Base-by-base conservation (phyloP, 495 filamentous ascomycete genomes). In the Emericellopsis terricola region DNA sequence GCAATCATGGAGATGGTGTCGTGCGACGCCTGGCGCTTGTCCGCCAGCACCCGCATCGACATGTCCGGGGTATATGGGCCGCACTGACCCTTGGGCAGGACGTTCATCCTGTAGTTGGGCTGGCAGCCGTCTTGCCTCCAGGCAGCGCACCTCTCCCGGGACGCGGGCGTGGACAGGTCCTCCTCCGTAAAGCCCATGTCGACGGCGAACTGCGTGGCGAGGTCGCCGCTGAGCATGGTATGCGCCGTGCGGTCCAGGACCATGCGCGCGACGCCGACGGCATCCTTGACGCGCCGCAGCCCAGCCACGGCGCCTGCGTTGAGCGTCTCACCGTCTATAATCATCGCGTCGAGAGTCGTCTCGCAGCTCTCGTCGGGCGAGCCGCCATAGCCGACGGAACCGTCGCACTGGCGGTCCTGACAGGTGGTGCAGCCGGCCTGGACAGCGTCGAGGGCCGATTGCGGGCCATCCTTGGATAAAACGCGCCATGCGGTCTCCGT, bases 1-100 rank as follows among this genome's bases (percentile, higher is more conserved):
- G 45, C 53, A 21, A 65, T 53, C 56, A 62, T 56, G 0, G 60
- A 64, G 19, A 65, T 62, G 4, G 61, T 65, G 32, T 65, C 61
- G 37, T 65, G 58, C 21, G 40, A 43, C 8, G 19, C 19, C 18
- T 26, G 15, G 29, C 16, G 28, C 39, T 19, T 23, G 20, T 13
- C 27, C 38, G 8, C 8, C 32, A 15, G 8, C 18, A 5, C 9
- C 6, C 10, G 31, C 17, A 13, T 18, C 13, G 0, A 31, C 24
- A 10, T 1, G 26, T 42, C 38, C 14, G 16, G 14, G 16, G 33
- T 30, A 28, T 60, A 64, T 4, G 60, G 60, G 20, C 59, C 60
- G 32, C 60, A 62, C 0, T 48, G 50, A 16, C 21, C 37, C 3
- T 21, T 15, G 21, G 53, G 49, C 27, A 23, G 20, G 3, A 60